These are phyloP conservation scores for Prunus yedoensis DNA, from an alignment of 331 rosid species.

Conservation along the genomic window DNA sequence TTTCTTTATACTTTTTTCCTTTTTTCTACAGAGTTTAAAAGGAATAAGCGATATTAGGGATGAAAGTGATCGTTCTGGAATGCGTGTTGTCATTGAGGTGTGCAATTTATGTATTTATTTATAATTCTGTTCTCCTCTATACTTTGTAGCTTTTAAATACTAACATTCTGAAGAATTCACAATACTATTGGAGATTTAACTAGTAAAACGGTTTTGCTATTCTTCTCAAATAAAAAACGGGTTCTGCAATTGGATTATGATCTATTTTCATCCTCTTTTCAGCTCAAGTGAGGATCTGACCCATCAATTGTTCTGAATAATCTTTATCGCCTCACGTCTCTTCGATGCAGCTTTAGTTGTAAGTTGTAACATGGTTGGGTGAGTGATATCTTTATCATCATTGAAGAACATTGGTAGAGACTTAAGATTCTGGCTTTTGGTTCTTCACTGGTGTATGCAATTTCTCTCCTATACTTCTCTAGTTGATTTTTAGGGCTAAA, in stretches of 20 bases:
- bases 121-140: constrained; percentile 1
- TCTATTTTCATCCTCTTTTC: constrained; percentile 33
- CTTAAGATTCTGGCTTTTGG: neutral
- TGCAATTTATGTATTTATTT: neutral
- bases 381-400: constrained; percentile 36
- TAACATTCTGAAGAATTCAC: neutral
- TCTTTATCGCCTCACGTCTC: constrained; percentile 82
- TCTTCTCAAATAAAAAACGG: neutral
- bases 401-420: neutral
- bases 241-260: constrained; percentile 13
- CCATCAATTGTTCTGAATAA: constrained; percentile 80
- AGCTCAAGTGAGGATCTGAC: constrained; percentile 89
- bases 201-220: neutral
- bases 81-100: constrained; percentile 96
- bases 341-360: constrained; percentile 91
- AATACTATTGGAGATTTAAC: neutral
- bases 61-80: constrained; percentile 95
- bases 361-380: constrained; percentile 99
- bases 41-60: constrained; percentile 93
- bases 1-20: neutral
- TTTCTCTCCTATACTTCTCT: neutral
- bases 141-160: constrained; percentile 14
- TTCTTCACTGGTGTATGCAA: neutral
- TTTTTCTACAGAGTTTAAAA: constrained; percentile 61
- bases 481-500: neutral